phyloP scores from a whole-genome alignment of 2,329 filamentous ascomycete species.

The Claviceps sp. region DNA sequence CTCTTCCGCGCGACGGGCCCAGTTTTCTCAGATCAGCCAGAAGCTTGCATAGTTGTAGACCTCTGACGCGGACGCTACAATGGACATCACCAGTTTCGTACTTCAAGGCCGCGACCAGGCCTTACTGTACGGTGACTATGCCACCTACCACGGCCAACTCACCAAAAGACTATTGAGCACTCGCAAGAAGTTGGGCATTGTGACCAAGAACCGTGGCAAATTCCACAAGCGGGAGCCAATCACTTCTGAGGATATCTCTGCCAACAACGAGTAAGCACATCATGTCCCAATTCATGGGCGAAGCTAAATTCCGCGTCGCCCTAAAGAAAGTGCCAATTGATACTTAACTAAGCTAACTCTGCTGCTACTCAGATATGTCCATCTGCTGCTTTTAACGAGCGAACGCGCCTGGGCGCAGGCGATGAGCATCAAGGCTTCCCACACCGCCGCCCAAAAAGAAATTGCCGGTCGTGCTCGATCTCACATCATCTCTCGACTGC shows the following conservation, averaged over 20 bases:
- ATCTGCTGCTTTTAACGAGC: constrained; percentile 70
- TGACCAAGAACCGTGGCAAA: constrained; percentile 77
- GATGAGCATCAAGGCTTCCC: constrained; percentile 81
- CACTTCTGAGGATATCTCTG: constrained; percentile 59
- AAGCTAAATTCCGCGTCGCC: too few relatives aligned
- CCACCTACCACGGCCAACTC: constrained; percentile 67
- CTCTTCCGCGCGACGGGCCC: background rate
- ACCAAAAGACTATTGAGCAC: constrained; percentile 70
- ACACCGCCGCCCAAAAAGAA: constrained; percentile 65
- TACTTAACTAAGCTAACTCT: background rate
- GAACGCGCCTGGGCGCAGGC: constrained; percentile 93
- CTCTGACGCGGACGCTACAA: constrained; percentile 21
- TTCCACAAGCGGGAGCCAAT: constrained; percentile 58
- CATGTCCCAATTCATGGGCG: background rate
- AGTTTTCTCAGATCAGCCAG: background rate
- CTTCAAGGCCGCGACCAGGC: constrained; percentile 69
- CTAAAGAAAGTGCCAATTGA: too few relatives aligned
- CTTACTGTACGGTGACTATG: constrained; percentile 79
- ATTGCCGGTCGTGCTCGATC: constrained; percentile 68
- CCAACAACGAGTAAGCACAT: constrained; percentile 4
- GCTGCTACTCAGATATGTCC: constrained; percentile 44
- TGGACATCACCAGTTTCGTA: constrained; percentile 86
- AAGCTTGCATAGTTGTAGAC: constrained; percentile 42
- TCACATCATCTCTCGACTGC: constrained; percentile 78
- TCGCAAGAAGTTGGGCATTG: constrained; percentile 72